These are phyloP conservation scores for Phytophthora fragariaefolia DNA, from an alignment of 352 stramenopile genomes.

Conservation along the genomic window DNA sequence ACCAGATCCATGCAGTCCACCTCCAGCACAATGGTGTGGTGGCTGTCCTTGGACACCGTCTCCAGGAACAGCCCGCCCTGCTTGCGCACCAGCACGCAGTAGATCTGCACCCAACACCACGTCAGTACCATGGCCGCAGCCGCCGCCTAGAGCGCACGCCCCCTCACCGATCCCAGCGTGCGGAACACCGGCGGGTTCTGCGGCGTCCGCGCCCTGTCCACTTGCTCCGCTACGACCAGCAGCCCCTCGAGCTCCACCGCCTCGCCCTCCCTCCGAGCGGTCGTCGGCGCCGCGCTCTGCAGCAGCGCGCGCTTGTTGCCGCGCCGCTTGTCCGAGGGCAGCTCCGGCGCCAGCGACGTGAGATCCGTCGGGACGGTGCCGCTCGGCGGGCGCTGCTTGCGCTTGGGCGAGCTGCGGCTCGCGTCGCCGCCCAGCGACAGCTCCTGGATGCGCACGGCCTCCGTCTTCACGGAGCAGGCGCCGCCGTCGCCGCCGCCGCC, in stretches of 20 bases:
- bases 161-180: slow-evolving; percentile 58
- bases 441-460: slow-evolving; percentile 44
- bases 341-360: slow-evolving; percentile 11
- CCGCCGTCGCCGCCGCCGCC: not conserved
- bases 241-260: slow-evolving; percentile 55
- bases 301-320: slow-evolving; percentile 52
- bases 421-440: slow-evolving; percentile 37
- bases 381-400: slow-evolving; percentile 29
- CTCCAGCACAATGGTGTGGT: slow-evolving; percentile 43
- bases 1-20: slow-evolving; percentile 49
- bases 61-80: slow-evolving; percentile 42
- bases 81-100: slow-evolving; percentile 54
- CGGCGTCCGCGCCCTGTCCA: slow-evolving; percentile 15
- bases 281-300: slow-evolving; percentile 17
- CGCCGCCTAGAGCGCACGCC: not conserved
- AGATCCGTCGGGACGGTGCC: slow-evolving; percentile 23
- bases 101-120: slow-evolving; percentile 41
- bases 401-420: slow-evolving; percentile 31
- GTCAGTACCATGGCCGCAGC: slow-evolving; percentile 15
- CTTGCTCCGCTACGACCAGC: slow-evolving; percentile 58
- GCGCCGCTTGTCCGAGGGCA: slow-evolving; percentile 36
- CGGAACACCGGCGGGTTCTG: slow-evolving; percentile 30
- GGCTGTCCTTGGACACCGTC: slow-evolving; percentile 45
- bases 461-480: slow-evolving; percentile 29
- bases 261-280: slow-evolving; percentile 37